Evolutionary conservation across 108 stramenopile species (phyloP), one percentile per base, ranked within the genome.

Genomic region (Pseudonitzschia pungens): DNA sequence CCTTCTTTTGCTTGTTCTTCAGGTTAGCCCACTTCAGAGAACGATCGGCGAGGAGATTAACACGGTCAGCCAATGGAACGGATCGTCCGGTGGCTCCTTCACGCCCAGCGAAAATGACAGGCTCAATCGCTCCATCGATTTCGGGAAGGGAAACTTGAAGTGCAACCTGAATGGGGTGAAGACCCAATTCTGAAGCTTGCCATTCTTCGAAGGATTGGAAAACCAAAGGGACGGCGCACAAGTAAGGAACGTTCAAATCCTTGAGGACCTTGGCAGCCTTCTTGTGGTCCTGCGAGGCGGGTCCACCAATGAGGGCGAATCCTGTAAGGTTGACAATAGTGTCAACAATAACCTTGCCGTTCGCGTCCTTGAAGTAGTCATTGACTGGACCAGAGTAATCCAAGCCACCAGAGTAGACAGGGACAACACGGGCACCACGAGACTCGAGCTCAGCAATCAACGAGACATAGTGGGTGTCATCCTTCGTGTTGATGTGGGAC

Each of bases 201-300:
- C 97, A 98, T 80, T 98, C 97, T 80, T 98, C 96, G 72, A 98
- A 98, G 21, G 95, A 96, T 78, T 98, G 97, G 94, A 98, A 98
- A 31, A 98, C 97, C 31, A 98, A 84, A 3, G 97, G 97, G 33
- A 98, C 97, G 14, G 97, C 95, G 72, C 97, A 98, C 89, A 98
- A 89, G 88, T 98, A 98, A 4, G 97, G 97, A 62, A 84, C 78
- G 74, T 96, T 92, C 73, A 98, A 79, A 71, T 84, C 82, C 76
- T 94, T 87, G 33, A 98, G 87, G 32, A 93, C 90, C 28, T 84
- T 68, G 60, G 96, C 92, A 28, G 97, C 97, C 94, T 98, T 98
- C 58, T 80, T 79, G 87, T 98, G 97, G 75, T 98, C 97, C 81
- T 98, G 97, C 21, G 94, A 94, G 3, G 97, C 97, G 14, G 97